Evolutionary conservation across 2,329 filamentous ascomycete species (phyloP).

Genomic region (Didymellaceae sp.): DNA sequence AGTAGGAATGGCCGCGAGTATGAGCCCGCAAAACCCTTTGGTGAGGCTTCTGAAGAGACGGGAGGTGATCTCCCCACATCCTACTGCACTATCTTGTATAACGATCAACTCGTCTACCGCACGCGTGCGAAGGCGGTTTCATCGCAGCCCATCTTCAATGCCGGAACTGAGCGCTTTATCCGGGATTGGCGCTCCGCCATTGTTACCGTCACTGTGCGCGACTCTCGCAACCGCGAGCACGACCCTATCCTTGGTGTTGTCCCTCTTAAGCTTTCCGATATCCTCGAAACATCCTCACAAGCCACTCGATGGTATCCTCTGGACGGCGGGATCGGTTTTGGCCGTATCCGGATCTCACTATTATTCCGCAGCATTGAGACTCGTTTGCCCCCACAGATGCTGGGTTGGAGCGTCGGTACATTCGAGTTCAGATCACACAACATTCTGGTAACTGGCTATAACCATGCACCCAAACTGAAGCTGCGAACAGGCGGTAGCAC

Average conservation of each 20-base stretch:
- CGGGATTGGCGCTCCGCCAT: constrained; percentile 91
- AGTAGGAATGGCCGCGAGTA: constrained; percentile 85
- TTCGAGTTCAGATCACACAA: constrained; percentile 82
- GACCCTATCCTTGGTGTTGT: constrained; percentile 94
- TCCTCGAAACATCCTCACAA: constrained; percentile 87
- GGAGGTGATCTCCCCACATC: constrained; percentile 81
- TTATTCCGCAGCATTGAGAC: constrained; percentile 91
- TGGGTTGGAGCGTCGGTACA: constrained; percentile 95
- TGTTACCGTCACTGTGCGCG: constrained; percentile 85
- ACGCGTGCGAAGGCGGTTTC: constrained; percentile 94
- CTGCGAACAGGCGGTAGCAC: constrained; percentile 85
- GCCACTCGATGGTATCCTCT: constrained; percentile 94
- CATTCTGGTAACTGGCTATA: constrained; percentile 70
- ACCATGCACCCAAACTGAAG: constrained; percentile 70
- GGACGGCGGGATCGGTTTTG: constrained; percentile 89
- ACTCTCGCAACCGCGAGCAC: constrained; percentile 87
- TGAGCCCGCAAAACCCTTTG: constrained; percentile 83
- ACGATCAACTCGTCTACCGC: constrained; percentile 89
- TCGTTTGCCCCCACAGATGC: constrained; percentile 78
- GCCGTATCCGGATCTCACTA: constrained; percentile 84
- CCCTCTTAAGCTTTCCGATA: constrained; percentile 82
- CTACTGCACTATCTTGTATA: constrained; percentile 91
- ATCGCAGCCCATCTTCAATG: constrained; percentile 96
- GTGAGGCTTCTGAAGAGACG: constrained; percentile 86
- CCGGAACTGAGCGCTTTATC: constrained; percentile 90